Base-by-base conservation (phyloP, 495 filamentous ascomycete genomes). In the Letharia lupina region DNA sequence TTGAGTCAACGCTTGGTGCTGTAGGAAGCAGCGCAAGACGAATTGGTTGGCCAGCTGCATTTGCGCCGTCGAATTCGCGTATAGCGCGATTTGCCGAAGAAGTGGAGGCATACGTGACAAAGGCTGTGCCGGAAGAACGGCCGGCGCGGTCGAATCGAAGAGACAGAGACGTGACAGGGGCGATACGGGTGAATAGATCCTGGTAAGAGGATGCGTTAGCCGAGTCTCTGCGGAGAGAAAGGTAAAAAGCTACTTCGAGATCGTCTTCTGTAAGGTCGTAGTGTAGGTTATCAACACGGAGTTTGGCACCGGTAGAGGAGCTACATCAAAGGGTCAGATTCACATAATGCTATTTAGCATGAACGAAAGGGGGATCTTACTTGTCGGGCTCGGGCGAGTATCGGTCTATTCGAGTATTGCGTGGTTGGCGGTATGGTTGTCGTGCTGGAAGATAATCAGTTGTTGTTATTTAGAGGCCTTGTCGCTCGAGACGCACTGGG, bases 11-110 rank as follows among this genome's bases (percentile, higher is more conserved):
- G 68, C 75, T 60, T 54, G 82, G 77, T 33, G 78, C 80, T 57
- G 73, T 72, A 13, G 87, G 82, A 28, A 94, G 72, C 20, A 93
- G 77, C 2, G 86, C 86, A 39, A 97, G 74, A n/a, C 83, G 87
- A 66, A 98, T 96, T 4, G 91, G 92, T 75, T 96, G 91, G 79
- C 89, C 91, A 69, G 93, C 89, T 45, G 93, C 93, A 75, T 96
- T 96, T 66, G 93, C 92, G 60, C 90, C 90, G 74, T 96, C 88
- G 68, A 87, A 96, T 70, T 96, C 89, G 52, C 77, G 79, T 67
- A 96, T 85, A 8, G 93, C 94, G 31, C 80, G 75, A 68, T 81
- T 79, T 9, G 93, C 93, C 73, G 95, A 89, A 65, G 79, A 78
- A 35, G 82, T 71, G 39, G 79, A 81, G 67, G 83, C 80, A 74